Evolutionary conservation across 257 asterid genomes (phyloP).

Genomic region (Plantago elongata): DNA sequence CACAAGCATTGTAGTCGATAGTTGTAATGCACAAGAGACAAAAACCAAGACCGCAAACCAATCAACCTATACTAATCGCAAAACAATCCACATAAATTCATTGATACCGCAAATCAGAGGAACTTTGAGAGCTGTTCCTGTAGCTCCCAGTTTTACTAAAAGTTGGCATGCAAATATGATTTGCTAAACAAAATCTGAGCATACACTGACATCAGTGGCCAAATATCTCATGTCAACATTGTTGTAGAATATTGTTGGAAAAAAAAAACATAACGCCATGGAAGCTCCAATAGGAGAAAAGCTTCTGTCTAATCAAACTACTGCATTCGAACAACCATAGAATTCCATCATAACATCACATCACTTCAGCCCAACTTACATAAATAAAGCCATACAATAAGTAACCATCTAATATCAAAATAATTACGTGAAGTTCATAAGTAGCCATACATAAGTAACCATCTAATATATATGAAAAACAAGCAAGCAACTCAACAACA

Average conservation of each 20-base stretch:
- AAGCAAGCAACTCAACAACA: too few relatives aligned
- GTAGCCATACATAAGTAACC: conserved; percentile 5
- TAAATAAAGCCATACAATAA: conserved; percentile 17
- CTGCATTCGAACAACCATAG: conserved; percentile 1
- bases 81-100: background rate
- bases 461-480: conserved; percentile 4
- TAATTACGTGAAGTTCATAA: too few relatives aligned
- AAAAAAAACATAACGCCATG: background rate
- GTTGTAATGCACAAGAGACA: background rate
- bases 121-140: conserved; percentile 14
- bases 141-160: conserved; percentile 12
- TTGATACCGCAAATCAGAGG: background rate
- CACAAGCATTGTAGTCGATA: background rate
- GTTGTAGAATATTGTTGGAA: background rate
- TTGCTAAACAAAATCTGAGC: background rate
- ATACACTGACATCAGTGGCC: conserved; percentile 12
- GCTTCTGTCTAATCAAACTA: conserved; percentile 3
- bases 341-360: conserved; percentile 7
- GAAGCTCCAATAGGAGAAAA: conserved; percentile 2
- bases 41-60: background rate
- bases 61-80: background rate
- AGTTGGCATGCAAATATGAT: background rate
- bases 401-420: background rate
- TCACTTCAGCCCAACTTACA: conserved; percentile 10
- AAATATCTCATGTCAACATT: background rate